Conservation (phyloP, 1,284 basidiomycete species). For the Cryptococcus sp. region DNA sequence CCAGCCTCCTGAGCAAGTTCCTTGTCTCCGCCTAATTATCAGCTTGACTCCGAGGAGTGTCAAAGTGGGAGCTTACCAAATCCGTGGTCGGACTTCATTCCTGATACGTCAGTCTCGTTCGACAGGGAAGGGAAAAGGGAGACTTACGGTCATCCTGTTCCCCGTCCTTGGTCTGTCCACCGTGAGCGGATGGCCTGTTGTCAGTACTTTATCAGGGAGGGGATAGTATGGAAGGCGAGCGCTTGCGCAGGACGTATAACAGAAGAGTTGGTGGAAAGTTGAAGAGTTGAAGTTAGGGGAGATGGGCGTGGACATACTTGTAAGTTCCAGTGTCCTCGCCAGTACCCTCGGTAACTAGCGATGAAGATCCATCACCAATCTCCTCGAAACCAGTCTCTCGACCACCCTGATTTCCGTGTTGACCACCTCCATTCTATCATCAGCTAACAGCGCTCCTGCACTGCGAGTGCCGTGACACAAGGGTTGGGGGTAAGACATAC, state of each 20-base stretch:
- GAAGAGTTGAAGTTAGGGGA: background rate
- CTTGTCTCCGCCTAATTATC: slow-evolving; percentile 22
- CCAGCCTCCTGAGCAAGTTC: slow-evolving; percentile 32
- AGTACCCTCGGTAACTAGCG: slow-evolving; percentile 36
- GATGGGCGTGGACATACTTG: slow-evolving; percentile 22
- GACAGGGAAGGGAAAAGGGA: background rate
- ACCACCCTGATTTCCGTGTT: slow-evolving; percentile 35
- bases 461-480: too few species aligned
- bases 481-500: slow-evolving; percentile 8
- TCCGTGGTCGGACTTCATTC: slow-evolving; percentile 21
- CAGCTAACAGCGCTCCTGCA: too few species aligned
- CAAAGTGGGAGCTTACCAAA: slow-evolving; percentile 7
- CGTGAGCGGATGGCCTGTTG: slow-evolving; percentile 32
- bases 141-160: slow-evolving; percentile 29
- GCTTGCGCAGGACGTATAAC: too few species aligned
- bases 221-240: too few species aligned
- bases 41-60: background rate
- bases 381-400: slow-evolving; percentile 30
- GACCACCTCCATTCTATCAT: slow-evolving; percentile 40
- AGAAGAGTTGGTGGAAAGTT: background rate
- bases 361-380: slow-evolving; percentile 37
- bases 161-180: slow-evolving; percentile 36
- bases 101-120: background rate
- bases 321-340: slow-evolving; percentile 35
- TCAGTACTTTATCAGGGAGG: background rate